Conservation (phyloP, 148 eudicot genomes). For the Gaultheria prostrata region DNA sequence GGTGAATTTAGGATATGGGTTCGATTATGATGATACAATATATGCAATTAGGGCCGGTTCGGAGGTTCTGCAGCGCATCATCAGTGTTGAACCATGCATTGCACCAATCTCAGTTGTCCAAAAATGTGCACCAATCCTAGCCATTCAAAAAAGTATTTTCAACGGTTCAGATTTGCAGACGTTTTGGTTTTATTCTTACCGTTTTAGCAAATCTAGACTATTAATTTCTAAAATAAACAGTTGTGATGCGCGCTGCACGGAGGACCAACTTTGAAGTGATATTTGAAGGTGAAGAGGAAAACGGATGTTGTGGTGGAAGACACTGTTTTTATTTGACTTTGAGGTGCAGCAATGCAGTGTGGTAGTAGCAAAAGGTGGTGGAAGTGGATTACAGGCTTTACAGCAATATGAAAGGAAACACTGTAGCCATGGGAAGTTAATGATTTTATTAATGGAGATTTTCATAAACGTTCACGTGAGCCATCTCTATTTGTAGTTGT, state of each 20-base stretch:
- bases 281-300: background rate
- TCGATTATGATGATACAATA: background rate
- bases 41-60: background rate
- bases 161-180: too few species aligned
- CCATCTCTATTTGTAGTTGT: background rate
- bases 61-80: too few species aligned
- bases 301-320: background rate
- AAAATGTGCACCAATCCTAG: too few species aligned
- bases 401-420: background rate
- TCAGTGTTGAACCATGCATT: too few species aligned
- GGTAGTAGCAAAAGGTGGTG: background rate
- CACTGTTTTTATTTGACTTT: background rate
- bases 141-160: too few species aligned
- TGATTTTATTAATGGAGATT: background rate
- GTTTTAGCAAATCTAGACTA: too few species aligned
- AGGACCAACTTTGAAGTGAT: background rate
- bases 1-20: background rate
- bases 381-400: constrained; percentile 7
- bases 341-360: background rate
- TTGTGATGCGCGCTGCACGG: too few species aligned
- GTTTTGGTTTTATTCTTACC: too few species aligned
- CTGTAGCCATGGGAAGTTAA: background rate
- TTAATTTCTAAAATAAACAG: too few species aligned
- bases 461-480: constrained; percentile 4
- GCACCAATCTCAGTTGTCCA: too few species aligned